Evolutionary conservation across 2,329 filamentous ascomycete species (phyloP).

Genomic region (Aspergillus terreus): DNA sequence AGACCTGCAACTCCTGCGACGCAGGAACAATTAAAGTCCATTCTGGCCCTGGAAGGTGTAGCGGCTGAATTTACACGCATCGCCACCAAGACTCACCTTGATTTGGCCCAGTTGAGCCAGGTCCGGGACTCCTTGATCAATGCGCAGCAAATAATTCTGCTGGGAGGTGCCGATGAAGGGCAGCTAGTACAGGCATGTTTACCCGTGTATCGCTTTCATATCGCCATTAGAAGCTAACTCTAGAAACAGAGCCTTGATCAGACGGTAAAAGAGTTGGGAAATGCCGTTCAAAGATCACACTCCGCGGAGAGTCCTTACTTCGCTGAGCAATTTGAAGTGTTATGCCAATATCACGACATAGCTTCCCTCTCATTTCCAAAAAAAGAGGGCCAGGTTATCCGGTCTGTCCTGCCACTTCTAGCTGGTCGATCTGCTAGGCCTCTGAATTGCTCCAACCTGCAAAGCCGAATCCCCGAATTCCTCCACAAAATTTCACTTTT

Average conservation of each 20-base stretch:
- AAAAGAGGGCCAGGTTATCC: conserved; percentile 17
- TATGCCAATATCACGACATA: conserved; percentile 46
- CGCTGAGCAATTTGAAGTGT: conserved; percentile 41
- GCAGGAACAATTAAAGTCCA: conserved; percentile 28
- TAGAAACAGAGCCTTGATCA: conserved; percentile 31
- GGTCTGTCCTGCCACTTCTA: conserved; percentile 33
- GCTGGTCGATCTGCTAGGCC: conserved; percentile 36
- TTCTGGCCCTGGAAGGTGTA: conserved; percentile 34
- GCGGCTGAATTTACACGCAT: conserved; percentile 36
- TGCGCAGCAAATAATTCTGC: conserved; percentile 35
- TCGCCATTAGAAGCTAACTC: conserved; percentile 12
- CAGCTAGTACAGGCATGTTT: conserved; percentile 29
- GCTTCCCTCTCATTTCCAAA: conserved; percentile 14
- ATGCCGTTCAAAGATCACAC: conserved; percentile 27
- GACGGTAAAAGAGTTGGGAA: conserved; percentile 34
- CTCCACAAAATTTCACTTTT: conserved; percentile 36
- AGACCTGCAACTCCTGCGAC: conserved; percentile 55
- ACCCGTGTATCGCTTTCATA: background rate
- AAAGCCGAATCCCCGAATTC: conserved; percentile 30
- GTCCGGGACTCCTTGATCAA: conserved; percentile 37
- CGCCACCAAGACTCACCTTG: conserved; percentile 33
- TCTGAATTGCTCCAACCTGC: conserved; percentile 29
- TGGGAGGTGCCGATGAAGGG: conserved; percentile 34
- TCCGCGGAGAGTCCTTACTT: conserved; percentile 40
- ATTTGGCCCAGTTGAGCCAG: conserved; percentile 32